A percentile compares a stretch with the other conserved stretches of the same genome.
phyloP scores from a whole-genome alignment of 176 grass and related monocot species.

The Avena eriantha region DNA sequence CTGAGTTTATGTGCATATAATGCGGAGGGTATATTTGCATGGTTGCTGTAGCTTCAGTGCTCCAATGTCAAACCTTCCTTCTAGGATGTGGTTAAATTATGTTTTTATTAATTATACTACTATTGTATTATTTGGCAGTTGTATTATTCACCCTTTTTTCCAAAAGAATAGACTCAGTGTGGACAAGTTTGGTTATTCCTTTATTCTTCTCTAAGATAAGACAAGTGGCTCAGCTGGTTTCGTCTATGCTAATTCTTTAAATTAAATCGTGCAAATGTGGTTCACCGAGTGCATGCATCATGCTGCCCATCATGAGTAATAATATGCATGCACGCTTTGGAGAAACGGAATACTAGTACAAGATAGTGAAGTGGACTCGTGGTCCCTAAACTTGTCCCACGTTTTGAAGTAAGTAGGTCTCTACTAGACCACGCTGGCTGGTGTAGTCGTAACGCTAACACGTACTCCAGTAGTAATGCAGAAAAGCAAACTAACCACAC shows the following conservation, averaged over 20 bases:
- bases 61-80: slow-evolving; percentile 38
- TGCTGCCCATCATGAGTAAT: neutral
- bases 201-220: neutral
- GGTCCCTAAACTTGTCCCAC: slow-evolving; percentile 2
- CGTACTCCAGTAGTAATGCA: neutral
- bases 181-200: slow-evolving; percentile 28
- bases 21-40: slow-evolving; percentile 22
- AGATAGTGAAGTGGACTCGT: neutral
- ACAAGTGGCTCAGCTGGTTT: slow-evolving; percentile 33
- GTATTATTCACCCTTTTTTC: slow-evolving; percentile 32
- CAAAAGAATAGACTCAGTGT: slow-evolving; percentile 24
- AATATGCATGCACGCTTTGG: neutral
- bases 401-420: neutral
- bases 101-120: neutral
- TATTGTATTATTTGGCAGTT: slow-evolving; percentile 20
- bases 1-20: slow-evolving; percentile 46
- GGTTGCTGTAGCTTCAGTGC: neutral
- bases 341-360: neutral
- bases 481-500: neutral
- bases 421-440: too few relatives aligned
- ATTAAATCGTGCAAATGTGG: neutral
- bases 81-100: slow-evolving; percentile 10
- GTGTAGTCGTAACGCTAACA: slow-evolving; percentile 2
- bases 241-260: slow-evolving; percentile 17
- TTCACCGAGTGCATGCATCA: slow-evolving; percentile 16